Percentiles rank a stretch among this genome's conserved stretches.
Conservation (phyloP, 2,329 filamentous ascomycete species). For the Orbilia quercus region DNA sequence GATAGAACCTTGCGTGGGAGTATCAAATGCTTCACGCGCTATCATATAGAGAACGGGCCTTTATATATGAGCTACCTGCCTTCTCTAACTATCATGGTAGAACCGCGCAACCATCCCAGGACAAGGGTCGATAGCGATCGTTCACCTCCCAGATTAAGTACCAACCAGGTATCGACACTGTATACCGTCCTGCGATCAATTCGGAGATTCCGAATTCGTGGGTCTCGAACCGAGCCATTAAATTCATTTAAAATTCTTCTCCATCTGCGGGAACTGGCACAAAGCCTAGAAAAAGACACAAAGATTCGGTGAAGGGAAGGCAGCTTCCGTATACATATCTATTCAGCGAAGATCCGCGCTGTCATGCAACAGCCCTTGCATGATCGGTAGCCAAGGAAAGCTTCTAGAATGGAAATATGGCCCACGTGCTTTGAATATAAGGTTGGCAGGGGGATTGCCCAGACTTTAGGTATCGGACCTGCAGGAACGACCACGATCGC, state of each 20-base stretch:
- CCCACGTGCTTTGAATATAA: slow-evolving; percentile 31
- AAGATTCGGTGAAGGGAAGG: background rate
- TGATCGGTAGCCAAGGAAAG: background rate
- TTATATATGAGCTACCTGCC: slow-evolving; percentile 1
- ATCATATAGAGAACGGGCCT: background rate
- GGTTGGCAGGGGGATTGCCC: slow-evolving; percentile 6
- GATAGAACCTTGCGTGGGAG: background rate
- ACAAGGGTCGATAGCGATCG: background rate
- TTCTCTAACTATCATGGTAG: background rate
- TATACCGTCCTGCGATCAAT: background rate
- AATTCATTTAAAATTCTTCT: background rate
- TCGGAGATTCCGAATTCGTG: slow-evolving; percentile 20
- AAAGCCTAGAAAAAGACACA: background rate
- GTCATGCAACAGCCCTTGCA: background rate
- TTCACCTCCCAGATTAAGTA: slow-evolving; percentile 20
- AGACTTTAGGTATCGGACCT: background rate
- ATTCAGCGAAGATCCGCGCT: slow-evolving; percentile 8
- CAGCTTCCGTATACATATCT: slow-evolving; percentile 8
- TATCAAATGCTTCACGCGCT: background rate
- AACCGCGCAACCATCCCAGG: background rate
- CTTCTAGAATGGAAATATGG: background rate
- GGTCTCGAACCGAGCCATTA: slow-evolving; percentile 35
- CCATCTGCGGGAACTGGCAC: background rate
- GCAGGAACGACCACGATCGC: slow-evolving; percentile 2
- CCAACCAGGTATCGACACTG: background rate